Evolutionary conservation across 2,329 filamentous ascomycete genomes (phyloP), one percentile per base, ranked within the genome.

Genomic region (Colletotrichum karsti): DNA sequence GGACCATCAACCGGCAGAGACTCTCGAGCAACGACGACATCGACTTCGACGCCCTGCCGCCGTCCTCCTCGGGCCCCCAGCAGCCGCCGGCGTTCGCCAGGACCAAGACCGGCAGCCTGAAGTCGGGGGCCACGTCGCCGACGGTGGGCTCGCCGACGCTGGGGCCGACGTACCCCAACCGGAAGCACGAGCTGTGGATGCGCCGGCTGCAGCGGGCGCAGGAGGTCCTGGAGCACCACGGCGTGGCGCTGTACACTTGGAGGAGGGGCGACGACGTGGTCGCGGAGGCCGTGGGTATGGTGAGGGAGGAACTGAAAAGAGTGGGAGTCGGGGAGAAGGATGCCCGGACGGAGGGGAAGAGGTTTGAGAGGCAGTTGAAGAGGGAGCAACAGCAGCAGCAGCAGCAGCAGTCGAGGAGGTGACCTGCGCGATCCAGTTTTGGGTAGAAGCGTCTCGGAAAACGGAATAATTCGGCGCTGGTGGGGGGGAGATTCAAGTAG

Each of bases 161-260:
- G 18, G 76, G 77, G 1, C 78, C 82, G 2, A 74, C 76, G 59
- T 44, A 51, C 24, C 60, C 61, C 9, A 93, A 89, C 77, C 93
- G 92, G 80, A 91, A 93, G 71, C 83, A 94, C 62, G 90, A 91
- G 67, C 75, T 94, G 53, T 96, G 93, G 93, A 84, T 85, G 69
- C 86, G 90, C 63, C 82, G 93, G 42, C 88, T 93, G 81, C 86
- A 85, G 44, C 82, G 88, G 48, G 92, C 93, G 4, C 89, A 92
- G 70, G 81, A 89, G 30, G 78, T 82, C 41, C 83, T 95, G 9
- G 87, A 88, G n/a, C 81, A 83, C 5, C 82, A 90, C 41, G 91
- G 91, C 4, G 91, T 96, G 1, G 81, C 86, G 71, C 76, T 96
- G 37, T 88, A 92, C 70, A 93, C 87, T 20, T 96, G 93, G 93